phyloP scores from a whole-genome alignment of 225 moss, liverwort and hornwort species.

The Climacium dendroides region DNA sequence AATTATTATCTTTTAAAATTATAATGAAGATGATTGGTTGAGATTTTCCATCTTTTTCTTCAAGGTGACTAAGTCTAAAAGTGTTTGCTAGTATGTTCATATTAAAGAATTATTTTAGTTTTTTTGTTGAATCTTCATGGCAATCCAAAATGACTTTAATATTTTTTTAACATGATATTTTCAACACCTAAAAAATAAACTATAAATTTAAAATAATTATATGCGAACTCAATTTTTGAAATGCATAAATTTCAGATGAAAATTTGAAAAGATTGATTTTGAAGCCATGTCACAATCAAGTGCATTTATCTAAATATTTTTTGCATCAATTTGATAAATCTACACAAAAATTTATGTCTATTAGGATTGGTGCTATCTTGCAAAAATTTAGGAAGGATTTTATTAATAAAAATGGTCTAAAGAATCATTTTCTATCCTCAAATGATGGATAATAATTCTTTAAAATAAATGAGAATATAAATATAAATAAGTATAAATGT shows the following conservation, averaged over 20 bases:
- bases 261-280: neutral
- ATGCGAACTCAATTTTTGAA: neutral
- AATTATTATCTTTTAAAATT: no score
- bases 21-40: no score
- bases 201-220: neutral
- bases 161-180: no score
- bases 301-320: neutral
- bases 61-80: neutral
- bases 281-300: neutral
- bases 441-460: neutral
- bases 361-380: neutral
- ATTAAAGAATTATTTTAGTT: no score
- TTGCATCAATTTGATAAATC: neutral
- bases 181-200: neutral
- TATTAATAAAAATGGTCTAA: no score
- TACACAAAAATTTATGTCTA: neutral
- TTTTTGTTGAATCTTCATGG: neutral
- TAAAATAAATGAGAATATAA: neutral
- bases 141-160: neutral
- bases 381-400: neutral
- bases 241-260: neutral
- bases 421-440: no score
- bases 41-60: neutral
- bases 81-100: neutral
- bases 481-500: no score